Evolutionary conservation across 2,329 filamentous ascomycete species (phyloP).

Genomic region (Penicillium nordicum): DNA sequence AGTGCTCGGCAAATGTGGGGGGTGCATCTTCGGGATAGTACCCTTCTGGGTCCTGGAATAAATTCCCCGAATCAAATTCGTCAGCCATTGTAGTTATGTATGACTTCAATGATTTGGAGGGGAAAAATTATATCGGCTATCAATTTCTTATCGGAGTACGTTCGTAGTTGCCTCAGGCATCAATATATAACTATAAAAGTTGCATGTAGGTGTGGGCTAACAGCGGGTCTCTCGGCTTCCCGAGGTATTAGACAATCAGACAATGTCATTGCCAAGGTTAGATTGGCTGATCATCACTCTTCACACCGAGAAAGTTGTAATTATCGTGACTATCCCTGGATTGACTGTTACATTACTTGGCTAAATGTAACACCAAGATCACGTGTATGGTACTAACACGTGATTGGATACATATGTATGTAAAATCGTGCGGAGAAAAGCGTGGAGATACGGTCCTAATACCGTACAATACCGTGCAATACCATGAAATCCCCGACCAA

Average conservation of each 20-base stretch:
- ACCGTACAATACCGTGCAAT: background rate
- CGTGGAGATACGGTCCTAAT: conserved; percentile 22
- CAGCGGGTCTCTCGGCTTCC: background rate
- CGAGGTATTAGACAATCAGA: background rate
- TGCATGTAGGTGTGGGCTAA: background rate
- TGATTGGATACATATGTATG: background rate
- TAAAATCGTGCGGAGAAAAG: conserved; percentile 17
- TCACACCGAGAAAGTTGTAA: background rate
- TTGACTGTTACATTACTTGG: background rate
- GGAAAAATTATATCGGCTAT: conserved; percentile 14
- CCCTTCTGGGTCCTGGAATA: conserved; percentile 78
- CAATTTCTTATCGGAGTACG: conserved; percentile 8
- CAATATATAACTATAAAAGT: background rate
- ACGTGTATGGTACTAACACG: background rate
- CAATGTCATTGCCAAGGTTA: background rate
- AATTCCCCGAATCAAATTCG: conserved; percentile 42
- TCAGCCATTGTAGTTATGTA: conserved; percentile 24
- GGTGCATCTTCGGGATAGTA: conserved; percentile 76
- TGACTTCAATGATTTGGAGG: background rate
- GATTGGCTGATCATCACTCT: background rate
- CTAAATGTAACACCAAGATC: background rate
- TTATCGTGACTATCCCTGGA: background rate
- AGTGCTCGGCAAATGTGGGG: conserved; percentile 70
- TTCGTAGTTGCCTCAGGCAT: conserved; percentile 1
- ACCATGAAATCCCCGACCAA: background rate